Evolutionary conservation across 768 basidiomycete species (phyloP).

Genomic region (Tricholoma terreum): DNA sequence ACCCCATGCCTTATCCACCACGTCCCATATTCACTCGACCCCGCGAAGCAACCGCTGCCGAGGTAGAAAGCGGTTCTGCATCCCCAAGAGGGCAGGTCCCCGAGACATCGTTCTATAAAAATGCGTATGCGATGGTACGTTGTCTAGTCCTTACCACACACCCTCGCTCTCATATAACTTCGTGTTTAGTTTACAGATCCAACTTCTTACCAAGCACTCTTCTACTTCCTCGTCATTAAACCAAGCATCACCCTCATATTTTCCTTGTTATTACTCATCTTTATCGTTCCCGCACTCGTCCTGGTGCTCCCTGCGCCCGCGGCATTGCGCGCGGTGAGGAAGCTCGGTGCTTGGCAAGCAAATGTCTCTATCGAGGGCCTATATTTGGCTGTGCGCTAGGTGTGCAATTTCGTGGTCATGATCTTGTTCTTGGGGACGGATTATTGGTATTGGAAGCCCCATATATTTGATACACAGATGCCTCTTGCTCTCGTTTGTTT

Average conservation of each 20-base stretch:
- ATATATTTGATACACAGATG: too few relatives aligned
- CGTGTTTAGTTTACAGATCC: constrained; percentile 67
- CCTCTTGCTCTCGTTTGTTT: too few relatives aligned
- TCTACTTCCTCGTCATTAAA: constrained; percentile 88
- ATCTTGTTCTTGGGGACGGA: background rate
- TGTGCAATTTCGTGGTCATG: background rate
- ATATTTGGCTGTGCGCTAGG: constrained; percentile 40
- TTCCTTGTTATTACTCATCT: constrained; percentile 48
- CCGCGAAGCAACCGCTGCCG: constrained; percentile 45
- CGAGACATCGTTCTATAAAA: constrained; percentile 77
- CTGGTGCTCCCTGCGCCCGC: constrained; percentile 68
- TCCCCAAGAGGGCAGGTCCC: constrained; percentile 31
- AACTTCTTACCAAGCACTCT: constrained; percentile 80
- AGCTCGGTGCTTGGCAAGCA: constrained; percentile 79
- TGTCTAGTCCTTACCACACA: background rate
- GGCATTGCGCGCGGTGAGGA: constrained; percentile 59
- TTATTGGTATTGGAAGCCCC: too few relatives aligned
- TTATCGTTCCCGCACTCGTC: constrained; percentile 56
- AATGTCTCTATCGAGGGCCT: constrained; percentile 77
- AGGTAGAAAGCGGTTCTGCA: constrained; percentile 44
- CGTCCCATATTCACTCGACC: constrained; percentile 72
- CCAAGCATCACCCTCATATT: constrained; percentile 73
- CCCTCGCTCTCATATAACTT: background rate
- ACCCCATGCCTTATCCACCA: constrained; percentile 62
- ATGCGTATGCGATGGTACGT: constrained; percentile 76